Evolutionary conservation across 306 rosid genomes (phyloP).

Genomic region (Argentina anserina): DNA sequence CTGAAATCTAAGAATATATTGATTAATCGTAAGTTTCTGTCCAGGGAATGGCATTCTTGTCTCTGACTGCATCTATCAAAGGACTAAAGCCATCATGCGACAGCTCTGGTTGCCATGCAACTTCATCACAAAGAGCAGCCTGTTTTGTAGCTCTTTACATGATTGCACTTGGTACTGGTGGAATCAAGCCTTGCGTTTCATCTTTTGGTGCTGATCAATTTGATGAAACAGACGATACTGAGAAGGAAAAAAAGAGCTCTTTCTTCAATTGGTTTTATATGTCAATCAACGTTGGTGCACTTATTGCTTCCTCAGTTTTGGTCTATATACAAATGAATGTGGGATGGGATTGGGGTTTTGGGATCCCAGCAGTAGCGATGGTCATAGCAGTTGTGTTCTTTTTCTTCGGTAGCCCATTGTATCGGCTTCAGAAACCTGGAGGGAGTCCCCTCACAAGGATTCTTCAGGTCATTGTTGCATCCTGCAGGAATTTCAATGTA

Average conservation of each 20-base stretch:
- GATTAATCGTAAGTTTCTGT: background rate
- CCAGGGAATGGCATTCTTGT: constrained; percentile 58
- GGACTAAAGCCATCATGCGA: constrained; percentile 60
- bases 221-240: constrained; percentile 56
- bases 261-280: constrained; percentile 90
- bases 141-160: constrained; percentile 60
- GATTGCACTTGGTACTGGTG: constrained; percentile 86
- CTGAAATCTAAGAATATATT: background rate
- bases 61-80: constrained; percentile 50
- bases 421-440: constrained; percentile 68
- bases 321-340: constrained; percentile 82
- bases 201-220: constrained; percentile 88
- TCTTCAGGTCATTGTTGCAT: constrained; percentile 65
- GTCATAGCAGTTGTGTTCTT: constrained; percentile 54
- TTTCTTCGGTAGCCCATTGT: constrained; percentile 52
- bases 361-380: constrained; percentile 82
- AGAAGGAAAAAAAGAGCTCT: constrained; percentile 60
- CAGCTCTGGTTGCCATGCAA: constrained; percentile 46
- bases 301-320: constrained; percentile 67
- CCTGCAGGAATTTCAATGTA: constrained; percentile 40
- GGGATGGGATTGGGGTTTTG: constrained; percentile 95
- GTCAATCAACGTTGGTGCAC: constrained; percentile 73
- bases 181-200: constrained; percentile 90
- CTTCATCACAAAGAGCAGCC: constrained; percentile 38
- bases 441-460: constrained; percentile 86